These are phyloP conservation scores for Aspergillus tamarii DNA, from an alignment of 2,329 filamentous ascomycete species.

Conservation along the genomic window DNA sequence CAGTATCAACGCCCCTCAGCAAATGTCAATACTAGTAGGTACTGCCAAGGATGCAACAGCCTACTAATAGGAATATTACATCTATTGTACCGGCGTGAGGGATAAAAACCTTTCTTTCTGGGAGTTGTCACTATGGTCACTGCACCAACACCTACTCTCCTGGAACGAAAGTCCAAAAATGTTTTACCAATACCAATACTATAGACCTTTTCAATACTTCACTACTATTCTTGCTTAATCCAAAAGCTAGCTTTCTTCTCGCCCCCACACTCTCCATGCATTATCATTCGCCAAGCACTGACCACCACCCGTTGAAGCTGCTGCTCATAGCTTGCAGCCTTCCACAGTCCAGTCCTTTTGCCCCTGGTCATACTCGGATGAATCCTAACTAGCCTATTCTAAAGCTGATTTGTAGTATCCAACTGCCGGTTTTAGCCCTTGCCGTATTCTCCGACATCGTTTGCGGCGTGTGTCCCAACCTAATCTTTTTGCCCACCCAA, in stretches of 20 bases:
- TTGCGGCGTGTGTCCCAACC: conserved; percentile 16
- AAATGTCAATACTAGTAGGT: no score
- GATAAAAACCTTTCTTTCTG: no score
- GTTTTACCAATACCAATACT: neutral
- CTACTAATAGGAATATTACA: no score
- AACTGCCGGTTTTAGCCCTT: conserved; percentile 22
- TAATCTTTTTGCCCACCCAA: conserved; percentile 10
- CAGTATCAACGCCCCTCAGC: neutral
- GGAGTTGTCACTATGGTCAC: no score
- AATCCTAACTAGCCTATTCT: conserved; percentile 5
- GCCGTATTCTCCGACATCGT: conserved; percentile 20
- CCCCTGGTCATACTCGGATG: conserved; percentile 6
- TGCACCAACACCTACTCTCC: neutral
- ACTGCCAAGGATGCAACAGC: neutral
- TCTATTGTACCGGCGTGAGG: neutral
- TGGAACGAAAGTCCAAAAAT: neutral
- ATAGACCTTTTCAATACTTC: neutral
- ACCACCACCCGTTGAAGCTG: conserved; percentile 7
- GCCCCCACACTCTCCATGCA: conserved; percentile 10
- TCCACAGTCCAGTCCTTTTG: neutral
- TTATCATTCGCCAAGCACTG: conserved; percentile 12
- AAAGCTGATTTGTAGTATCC: conserved; percentile 16
- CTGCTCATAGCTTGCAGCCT: conserved; percentile 3
- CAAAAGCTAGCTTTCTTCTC: conserved; percentile 8
- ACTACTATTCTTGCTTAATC: neutral